Evolutionary conservation across 169 alveolate species (phyloP).

Genomic region (Pseudocohnilembus persalinus): DNA sequence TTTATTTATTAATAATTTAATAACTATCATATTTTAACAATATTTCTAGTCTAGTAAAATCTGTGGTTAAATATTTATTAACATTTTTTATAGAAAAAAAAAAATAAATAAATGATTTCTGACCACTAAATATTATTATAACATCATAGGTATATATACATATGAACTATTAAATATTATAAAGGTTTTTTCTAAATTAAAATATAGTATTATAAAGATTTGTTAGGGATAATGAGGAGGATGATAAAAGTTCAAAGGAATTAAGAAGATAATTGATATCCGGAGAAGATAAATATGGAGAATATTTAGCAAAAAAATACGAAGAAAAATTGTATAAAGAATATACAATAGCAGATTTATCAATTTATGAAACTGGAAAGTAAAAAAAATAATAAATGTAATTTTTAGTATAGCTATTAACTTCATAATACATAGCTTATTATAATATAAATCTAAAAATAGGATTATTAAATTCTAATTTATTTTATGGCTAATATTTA

Average conservation of each 20-base stretch:
- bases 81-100: too few species aligned
- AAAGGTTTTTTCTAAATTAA: neutral
- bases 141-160: neutral
- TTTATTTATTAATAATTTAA: too few species aligned
- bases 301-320: conserved; percentile 38
- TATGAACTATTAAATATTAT: neutral
- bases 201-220: neutral
- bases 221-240: neutral
- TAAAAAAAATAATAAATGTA: neutral
- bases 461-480: too few species aligned
- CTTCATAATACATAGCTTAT: too few species aligned
- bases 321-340: conserved; percentile 48
- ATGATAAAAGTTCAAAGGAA: neutral
- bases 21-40: too few species aligned
- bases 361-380: conserved; percentile 52
- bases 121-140: neutral
- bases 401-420: too few species aligned
- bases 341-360: conserved; percentile 52
- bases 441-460: too few species aligned
- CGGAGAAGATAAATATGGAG: conserved; percentile 26
- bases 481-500: too few species aligned
- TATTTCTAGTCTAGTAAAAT: too few species aligned
- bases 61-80: too few species aligned
- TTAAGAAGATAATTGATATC: neutral
- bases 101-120: neutral